Evolutionary conservation across 345 rosid species (phyloP).

Genomic region (Chamaenerion angustifolium): DNA sequence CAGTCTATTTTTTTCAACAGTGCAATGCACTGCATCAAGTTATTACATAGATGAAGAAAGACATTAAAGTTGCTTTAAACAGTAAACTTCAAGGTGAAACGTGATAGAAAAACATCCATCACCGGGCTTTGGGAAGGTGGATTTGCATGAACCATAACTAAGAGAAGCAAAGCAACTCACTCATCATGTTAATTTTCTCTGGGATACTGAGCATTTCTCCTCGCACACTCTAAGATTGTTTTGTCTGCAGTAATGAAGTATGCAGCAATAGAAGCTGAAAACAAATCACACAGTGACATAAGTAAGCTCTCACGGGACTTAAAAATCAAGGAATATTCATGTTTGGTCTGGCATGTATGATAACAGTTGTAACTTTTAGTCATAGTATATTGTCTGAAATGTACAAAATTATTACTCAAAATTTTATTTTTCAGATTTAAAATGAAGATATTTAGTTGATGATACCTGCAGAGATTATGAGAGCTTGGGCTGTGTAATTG

Average conservation of each 20-base stretch:
- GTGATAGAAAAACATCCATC: too few relatives aligned
- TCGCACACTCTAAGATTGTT: slow-evolving; percentile 43
- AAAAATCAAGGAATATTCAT: not conserved
- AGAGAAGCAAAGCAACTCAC: not conserved
- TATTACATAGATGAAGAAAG: too few relatives aligned
- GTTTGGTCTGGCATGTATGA: not conserved
- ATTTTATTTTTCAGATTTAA: too few relatives aligned
- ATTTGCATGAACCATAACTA: too few relatives aligned
- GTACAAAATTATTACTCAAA: too few relatives aligned
- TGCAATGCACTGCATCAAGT: too few relatives aligned
- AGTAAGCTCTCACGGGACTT: not conserved
- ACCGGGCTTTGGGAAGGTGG: too few relatives aligned
- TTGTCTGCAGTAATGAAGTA: slow-evolving; percentile 53
- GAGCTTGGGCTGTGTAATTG: slow-evolving; percentile 63
- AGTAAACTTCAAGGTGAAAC: too few relatives aligned
- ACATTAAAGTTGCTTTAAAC: too few relatives aligned
- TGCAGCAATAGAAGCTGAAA: slow-evolving; percentile 37
- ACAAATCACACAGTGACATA: slow-evolving; percentile 1
- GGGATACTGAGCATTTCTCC: slow-evolving; percentile 29
- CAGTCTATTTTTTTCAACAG: too few relatives aligned
- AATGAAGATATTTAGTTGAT: not conserved
- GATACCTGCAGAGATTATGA: slow-evolving; percentile 41
- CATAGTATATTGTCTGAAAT: too few relatives aligned
- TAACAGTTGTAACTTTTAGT: too few relatives aligned
- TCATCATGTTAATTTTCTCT: slow-evolving; percentile 12